phyloP scores from a whole-genome alignment of 2,329 filamentous ascomycete genomes.

The Coleophoma crateriformis region DNA sequence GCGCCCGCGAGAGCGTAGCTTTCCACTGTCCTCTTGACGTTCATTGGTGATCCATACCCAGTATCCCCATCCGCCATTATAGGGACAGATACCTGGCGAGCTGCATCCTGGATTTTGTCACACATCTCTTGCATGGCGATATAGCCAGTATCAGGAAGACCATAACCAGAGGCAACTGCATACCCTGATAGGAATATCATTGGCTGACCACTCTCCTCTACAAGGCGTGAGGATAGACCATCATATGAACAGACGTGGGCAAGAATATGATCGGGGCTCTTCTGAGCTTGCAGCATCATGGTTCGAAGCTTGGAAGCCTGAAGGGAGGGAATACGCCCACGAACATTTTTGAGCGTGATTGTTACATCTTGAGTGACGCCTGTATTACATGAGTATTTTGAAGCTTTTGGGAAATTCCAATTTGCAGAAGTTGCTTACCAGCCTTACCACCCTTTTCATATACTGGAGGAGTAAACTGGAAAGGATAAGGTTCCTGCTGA shows the following conservation, averaged over 20 bases:
- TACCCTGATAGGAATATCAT: constrained; percentile 38
- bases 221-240: constrained; percentile 35
- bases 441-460: constrained; percentile 4
- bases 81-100: constrained; percentile 31
- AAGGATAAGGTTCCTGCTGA: constrained; percentile 27
- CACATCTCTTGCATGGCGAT: constrained; percentile 42
- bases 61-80: constrained; percentile 41
- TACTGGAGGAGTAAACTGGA: constrained; percentile 20
- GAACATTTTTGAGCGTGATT: constrained; percentile 23
- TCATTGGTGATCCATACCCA: constrained; percentile 41
- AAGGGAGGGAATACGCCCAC: constrained; percentile 30
- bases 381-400: neutral
- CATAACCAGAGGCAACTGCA: constrained; percentile 32
- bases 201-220: constrained; percentile 40
- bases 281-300: constrained; percentile 33
- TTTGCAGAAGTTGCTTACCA: neutral
- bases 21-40: constrained; percentile 38
- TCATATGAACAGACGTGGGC: constrained; percentile 38
- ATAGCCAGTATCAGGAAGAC: constrained; percentile 41
- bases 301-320: constrained; percentile 32
- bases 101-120: constrained; percentile 36
- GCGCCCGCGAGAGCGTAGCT: constrained; percentile 34
- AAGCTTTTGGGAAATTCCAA: too few relatives aligned
- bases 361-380: constrained; percentile 8
- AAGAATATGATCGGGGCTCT: constrained; percentile 36